These are phyloP conservation scores for Mrakia frigida DNA, from an alignment of 768 basidiomycete species.

Conservation along the genomic window DNA sequence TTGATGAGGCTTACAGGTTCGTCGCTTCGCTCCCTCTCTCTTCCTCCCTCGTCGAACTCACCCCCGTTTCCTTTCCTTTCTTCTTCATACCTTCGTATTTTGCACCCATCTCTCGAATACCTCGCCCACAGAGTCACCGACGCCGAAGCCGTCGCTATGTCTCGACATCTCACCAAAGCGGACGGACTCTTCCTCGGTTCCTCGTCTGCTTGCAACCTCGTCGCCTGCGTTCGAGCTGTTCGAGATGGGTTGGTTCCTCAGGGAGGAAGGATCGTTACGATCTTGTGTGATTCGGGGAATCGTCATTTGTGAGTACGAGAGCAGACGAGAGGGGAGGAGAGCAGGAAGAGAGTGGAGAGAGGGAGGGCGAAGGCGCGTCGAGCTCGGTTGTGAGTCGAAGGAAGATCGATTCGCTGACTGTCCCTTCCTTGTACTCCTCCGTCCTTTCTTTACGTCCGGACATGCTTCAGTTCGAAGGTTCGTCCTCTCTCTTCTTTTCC, in stretches of 20 bases:
- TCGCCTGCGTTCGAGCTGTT: constrained; percentile 71
- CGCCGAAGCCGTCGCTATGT: constrained; percentile 91
- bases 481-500: background rate
- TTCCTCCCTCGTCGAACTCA: background rate
- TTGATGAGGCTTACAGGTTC: constrained; percentile 84
- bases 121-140: constrained; percentile 78
- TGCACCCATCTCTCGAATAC: background rate
- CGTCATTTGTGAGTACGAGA: constrained; percentile 22
- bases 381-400: no score
- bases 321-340: no score
- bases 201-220: constrained; percentile 89
- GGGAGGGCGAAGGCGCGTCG: background rate
- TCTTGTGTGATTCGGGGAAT: constrained; percentile 55
- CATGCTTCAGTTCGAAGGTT: constrained; percentile 10
- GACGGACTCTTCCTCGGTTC: constrained; percentile 95
- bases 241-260: constrained; percentile 53
- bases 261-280: constrained; percentile 73
- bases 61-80: background rate
- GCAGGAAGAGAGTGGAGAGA: background rate
- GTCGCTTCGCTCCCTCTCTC: constrained; percentile 3
- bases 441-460: no score
- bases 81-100: background rate
- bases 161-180: constrained; percentile 78
- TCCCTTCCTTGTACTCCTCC: background rate
- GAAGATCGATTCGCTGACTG: background rate